Percentiles rank a stretch among this genome's conserved stretches.
Conservation (phyloP, 2,329 filamentous ascomycete genomes). For the Aspergillus sp. region DNA sequence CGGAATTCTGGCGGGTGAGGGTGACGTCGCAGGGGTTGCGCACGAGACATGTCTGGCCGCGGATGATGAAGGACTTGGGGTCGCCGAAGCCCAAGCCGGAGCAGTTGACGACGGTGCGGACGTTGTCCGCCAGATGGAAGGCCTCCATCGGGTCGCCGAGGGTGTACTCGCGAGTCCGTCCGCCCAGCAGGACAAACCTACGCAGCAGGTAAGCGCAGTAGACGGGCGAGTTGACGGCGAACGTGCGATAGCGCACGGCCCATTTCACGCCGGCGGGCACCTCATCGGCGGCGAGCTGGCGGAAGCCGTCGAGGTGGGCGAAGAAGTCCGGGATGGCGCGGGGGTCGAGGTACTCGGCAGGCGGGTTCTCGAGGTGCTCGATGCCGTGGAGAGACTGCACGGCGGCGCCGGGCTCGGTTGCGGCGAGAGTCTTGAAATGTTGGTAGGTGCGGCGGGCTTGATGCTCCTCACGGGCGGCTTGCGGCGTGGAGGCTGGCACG, state of each 20-base stretch:
- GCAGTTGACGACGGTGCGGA: constrained; percentile 44
- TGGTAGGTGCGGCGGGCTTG: constrained; percentile 40
- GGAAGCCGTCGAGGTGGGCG: constrained; percentile 34
- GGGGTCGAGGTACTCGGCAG: constrained; percentile 31
- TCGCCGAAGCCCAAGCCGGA: constrained; percentile 45
- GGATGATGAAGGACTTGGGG: constrained; percentile 42
- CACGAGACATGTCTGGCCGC: constrained; percentile 49
- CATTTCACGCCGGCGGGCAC: constrained; percentile 36
- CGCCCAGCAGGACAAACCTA: constrained; percentile 39
- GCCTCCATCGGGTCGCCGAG: constrained; percentile 33
- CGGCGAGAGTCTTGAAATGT: constrained; percentile 35
- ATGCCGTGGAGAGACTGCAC: constrained; percentile 37
- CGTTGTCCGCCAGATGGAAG: constrained; percentile 33
- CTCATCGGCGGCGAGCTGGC: constrained; percentile 26
- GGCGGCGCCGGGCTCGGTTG: constrained; percentile 34
- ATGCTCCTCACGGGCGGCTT: constrained; percentile 32
- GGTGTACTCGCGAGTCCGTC: constrained; percentile 27
- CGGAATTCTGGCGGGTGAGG: constrained; percentile 60
- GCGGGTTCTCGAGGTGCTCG: constrained; percentile 42
- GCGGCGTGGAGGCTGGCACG: constrained; percentile 37
- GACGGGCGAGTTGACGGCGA: constrained; percentile 43
- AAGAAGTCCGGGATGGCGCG: constrained; percentile 28
- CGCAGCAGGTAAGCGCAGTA: constrained; percentile 43
- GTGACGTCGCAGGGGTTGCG: constrained; percentile 43
- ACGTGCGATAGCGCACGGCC: constrained; percentile 42